phyloP scores from a whole-genome alignment of 106 monocot species.

The Gastrodia elata region DNA sequence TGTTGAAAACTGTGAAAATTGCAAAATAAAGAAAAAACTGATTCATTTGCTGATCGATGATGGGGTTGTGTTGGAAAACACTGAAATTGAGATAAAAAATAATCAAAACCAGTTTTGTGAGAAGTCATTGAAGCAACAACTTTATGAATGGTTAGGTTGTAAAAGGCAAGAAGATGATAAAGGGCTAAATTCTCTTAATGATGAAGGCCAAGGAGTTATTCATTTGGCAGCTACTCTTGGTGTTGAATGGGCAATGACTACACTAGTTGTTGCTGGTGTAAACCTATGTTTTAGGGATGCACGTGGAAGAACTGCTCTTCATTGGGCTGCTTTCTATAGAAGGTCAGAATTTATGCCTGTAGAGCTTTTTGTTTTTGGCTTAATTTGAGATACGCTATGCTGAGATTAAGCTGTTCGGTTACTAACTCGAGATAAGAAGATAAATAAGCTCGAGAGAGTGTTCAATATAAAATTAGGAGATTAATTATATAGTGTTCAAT shows the following conservation, averaged over 20 bases:
- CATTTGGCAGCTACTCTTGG: conserved; percentile 63
- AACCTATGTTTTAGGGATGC: conserved; percentile 47
- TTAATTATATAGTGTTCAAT: too few species aligned
- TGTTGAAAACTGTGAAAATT: conserved; percentile 30
- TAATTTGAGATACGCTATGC: too few species aligned
- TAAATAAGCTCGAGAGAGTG: too few species aligned
- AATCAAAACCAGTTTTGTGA: conserved; percentile 25
- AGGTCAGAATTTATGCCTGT: conserved; percentile 20
- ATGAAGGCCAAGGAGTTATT: conserved; percentile 39
- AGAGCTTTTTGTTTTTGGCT: too few species aligned
- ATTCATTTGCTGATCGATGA: conserved; percentile 13
- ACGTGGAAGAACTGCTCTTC: conserved; percentile 43
- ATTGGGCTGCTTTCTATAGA: conserved; percentile 59
- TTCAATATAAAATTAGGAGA: too few species aligned
- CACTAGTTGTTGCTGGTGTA: conserved; percentile 41
- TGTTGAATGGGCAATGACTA: conserved; percentile 46
- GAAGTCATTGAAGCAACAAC: conserved; percentile 30
- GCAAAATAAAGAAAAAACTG: conserved; percentile 18
- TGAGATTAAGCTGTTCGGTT: too few species aligned
- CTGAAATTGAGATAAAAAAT: conserved; percentile 8
- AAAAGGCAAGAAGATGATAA: conserved; percentile 50
- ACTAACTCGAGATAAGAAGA: too few species aligned
- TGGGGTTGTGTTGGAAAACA: conserved; percentile 21
- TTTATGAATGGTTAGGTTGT: conserved; percentile 50
- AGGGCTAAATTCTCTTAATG: conserved; percentile 35